phyloP scores from a whole-genome alignment of 129 eudicot species.

The Pseudognaphalium luteoalbum region DNA sequence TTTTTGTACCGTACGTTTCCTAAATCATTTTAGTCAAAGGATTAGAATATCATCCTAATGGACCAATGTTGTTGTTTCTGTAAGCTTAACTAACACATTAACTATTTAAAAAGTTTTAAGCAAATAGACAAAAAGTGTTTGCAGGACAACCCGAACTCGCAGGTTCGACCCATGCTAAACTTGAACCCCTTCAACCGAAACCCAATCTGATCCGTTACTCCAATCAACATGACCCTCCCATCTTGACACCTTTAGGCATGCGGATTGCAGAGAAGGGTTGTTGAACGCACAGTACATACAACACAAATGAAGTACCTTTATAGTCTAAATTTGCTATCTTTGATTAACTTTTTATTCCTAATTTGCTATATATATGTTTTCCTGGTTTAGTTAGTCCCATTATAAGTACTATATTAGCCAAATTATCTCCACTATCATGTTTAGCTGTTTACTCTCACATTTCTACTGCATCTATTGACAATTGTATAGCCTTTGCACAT shows the following conservation, averaged over 20 bases:
- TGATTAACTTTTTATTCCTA: not conserved
- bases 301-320: not conserved
- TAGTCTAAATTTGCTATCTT: not conserved
- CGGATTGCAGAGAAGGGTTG: not conserved
- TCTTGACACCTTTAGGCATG: not conserved
- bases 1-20: too few species aligned
- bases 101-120: too few species aligned
- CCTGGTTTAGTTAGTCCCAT: not conserved
- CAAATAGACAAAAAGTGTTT: too few species aligned
- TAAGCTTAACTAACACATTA: not conserved
- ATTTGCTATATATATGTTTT: slow-evolving; percentile 10
- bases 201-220: not conserved
- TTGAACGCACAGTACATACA: not conserved
- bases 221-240: not conserved
- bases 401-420: not conserved
- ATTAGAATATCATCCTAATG: not conserved
- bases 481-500: slow-evolving; percentile 2
- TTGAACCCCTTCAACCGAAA: not conserved
- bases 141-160: not conserved
- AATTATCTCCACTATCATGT: not conserved
- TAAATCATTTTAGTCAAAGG: too few species aligned
- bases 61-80: too few species aligned
- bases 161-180: too few species aligned
- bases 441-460: not conserved
- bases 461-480: not conserved